A percentile compares a stretch with the other conserved stretches of the same genome.
These are phyloP conservation scores for Dothistroma pini DNA, from an alignment of 2,329 filamentous ascomycete species.

Conservation along the genomic window DNA sequence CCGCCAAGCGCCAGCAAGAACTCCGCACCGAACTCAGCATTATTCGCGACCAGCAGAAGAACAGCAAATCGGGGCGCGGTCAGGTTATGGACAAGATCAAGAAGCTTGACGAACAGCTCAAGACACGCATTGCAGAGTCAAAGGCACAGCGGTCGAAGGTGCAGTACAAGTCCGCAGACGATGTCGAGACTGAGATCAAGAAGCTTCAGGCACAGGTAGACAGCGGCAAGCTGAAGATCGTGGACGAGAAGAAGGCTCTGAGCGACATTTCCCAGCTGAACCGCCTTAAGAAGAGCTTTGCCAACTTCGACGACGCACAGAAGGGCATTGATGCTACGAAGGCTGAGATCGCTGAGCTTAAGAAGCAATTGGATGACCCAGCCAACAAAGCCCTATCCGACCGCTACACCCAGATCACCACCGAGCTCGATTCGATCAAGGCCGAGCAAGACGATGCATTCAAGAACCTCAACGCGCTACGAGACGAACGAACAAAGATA, in stretches of 20 bases:
- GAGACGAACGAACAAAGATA: slow-evolving; percentile 80
- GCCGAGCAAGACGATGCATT: slow-evolving; percentile 86
- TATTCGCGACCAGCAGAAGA: slow-evolving; percentile 83
- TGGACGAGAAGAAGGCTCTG: slow-evolving; percentile 94
- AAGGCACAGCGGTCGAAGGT: slow-evolving; percentile 79
- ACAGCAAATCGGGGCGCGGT: slow-evolving; percentile 76
- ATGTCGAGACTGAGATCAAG: slow-evolving; percentile 79
- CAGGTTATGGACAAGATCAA: slow-evolving; percentile 86
- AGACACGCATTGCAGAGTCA: slow-evolving; percentile 78
- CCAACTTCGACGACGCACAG: slow-evolving; percentile 72
- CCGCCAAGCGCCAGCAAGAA: slow-evolving; percentile 78
- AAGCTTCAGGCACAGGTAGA: slow-evolving; percentile 82
- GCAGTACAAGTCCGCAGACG: slow-evolving; percentile 80
- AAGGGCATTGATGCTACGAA: slow-evolving; percentile 87
- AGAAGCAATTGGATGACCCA: slow-evolving; percentile 85
- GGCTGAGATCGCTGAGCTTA: slow-evolving; percentile 81
- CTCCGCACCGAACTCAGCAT: slow-evolving; percentile 76
- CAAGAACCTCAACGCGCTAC: slow-evolving; percentile 79
- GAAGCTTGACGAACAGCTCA: slow-evolving; percentile 83
- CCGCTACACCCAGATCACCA: slow-evolving; percentile 77
- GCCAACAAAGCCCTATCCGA: slow-evolving; percentile 86
- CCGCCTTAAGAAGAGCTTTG: slow-evolving; percentile 89
- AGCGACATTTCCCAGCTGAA: slow-evolving; percentile 75
- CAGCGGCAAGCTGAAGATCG: slow-evolving; percentile 85
- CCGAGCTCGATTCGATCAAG: slow-evolving; percentile 86